These are phyloP conservation scores for Eustoma russellianum DNA, from an alignment of 257 asterid genomes.

Conservation along the genomic window DNA sequence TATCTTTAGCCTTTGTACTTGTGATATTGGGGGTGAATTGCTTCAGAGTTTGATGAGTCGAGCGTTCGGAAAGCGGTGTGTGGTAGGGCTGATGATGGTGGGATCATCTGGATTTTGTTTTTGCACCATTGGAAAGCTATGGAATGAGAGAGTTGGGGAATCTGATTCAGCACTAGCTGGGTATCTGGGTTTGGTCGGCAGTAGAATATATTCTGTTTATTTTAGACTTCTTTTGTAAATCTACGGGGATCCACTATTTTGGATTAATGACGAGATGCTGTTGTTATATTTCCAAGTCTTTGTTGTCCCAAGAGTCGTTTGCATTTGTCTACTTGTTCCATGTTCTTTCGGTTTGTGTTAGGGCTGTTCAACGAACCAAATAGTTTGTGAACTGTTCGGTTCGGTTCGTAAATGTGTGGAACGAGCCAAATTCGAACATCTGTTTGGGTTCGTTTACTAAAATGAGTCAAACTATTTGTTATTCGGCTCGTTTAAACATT, in stretches of 20 bases:
- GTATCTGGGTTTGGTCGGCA: conserved; percentile 3
- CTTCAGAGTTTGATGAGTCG: not conserved
- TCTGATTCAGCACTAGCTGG: conserved; percentile 13
- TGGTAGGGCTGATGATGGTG: conserved; percentile 1
- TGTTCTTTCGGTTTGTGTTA: too few species aligned
- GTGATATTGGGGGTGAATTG: conserved; percentile 15
- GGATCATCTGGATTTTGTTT: conserved; percentile 17
- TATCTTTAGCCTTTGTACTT: conserved; percentile 13
- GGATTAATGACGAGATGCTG: conserved; percentile 3
- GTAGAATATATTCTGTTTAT: conserved; percentile 17
- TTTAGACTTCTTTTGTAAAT: conserved; percentile 30
- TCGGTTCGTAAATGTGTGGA: too few species aligned
- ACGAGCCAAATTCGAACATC: too few species aligned
- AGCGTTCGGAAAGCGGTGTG: too few species aligned
- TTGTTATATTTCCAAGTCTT: too few species aligned
- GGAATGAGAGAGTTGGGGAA: conserved; percentile 19
- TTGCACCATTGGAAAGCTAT: conserved; percentile 6
- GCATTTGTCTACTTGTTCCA: too few species aligned
- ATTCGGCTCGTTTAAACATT: too few species aligned
- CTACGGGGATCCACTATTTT: conserved; percentile 19
- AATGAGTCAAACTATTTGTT: too few species aligned
- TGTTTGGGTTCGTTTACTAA: too few species aligned
- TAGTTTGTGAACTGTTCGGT: too few species aligned
- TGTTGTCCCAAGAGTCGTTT: too few species aligned
- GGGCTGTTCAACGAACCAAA: too few species aligned